Evolutionary conservation across 2,329 filamentous ascomycete genomes (phyloP).

Genomic region (Botrytis deweyae): DNA sequence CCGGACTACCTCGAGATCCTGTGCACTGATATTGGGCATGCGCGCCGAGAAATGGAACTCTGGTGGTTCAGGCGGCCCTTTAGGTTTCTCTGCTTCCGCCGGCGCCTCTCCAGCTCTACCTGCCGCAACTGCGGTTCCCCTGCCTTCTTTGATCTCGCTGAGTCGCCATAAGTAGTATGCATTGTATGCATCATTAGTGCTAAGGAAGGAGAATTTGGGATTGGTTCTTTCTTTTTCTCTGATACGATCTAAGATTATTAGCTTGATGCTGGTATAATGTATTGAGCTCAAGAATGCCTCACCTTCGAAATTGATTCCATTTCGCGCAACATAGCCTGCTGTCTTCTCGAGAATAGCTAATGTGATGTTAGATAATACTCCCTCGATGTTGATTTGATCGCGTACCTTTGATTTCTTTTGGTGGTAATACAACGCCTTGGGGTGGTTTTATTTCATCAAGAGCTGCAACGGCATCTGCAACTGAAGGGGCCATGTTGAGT

Average conservation of each 20-base stretch:
- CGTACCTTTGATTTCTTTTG: slow-evolving; percentile 70
- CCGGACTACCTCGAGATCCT: slow-evolving; percentile 74
- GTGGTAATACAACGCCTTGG: slow-evolving; percentile 80
- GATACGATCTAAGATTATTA: slow-evolving; percentile 63
- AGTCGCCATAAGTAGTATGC: slow-evolving; percentile 90
- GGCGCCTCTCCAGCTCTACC: slow-evolving; percentile 67
- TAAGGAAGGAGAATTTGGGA: slow-evolving; percentile 89
- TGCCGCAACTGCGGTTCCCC: slow-evolving; percentile 75
- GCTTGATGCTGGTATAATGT: slow-evolving; percentile 3
- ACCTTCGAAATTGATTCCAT: slow-evolving; percentile 62
- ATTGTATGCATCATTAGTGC: slow-evolving; percentile 76
- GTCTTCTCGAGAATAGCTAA: slow-evolving; percentile 82
- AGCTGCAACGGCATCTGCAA: slow-evolving; percentile 47
- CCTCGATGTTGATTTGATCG: slow-evolving; percentile 34
- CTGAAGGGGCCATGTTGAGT: slow-evolving; percentile 38
- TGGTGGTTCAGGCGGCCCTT: slow-evolving; percentile 80
- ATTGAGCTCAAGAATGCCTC: slow-evolving; percentile 26
- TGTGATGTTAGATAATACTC: slow-evolving; percentile 34
- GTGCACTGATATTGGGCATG: slow-evolving; percentile 95
- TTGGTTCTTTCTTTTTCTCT: slow-evolving; percentile 80
- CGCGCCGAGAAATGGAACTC: slow-evolving; percentile 92
- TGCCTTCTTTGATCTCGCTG: slow-evolving; percentile 78
- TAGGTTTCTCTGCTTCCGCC: slow-evolving; percentile 62
- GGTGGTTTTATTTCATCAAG: slow-evolving; percentile 76
- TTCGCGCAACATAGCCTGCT: slow-evolving; percentile 80